Evolutionary conservation across 345 rosid species (phyloP).

Genomic region (Eucalyptus cloeziana): DNA sequence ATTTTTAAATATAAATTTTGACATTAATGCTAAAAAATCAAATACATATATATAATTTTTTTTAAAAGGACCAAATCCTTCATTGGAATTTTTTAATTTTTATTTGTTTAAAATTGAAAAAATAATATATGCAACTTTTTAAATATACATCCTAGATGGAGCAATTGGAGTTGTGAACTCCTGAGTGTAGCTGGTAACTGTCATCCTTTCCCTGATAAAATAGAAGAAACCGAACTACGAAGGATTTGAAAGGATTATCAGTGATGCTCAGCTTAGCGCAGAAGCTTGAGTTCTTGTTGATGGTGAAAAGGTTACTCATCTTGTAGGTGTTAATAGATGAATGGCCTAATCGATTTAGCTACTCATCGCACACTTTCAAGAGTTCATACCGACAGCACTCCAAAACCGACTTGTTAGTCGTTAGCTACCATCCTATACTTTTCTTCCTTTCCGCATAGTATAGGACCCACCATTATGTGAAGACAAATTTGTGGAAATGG

Average conservation of each 20-base stretch:
- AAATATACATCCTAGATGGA: background rate
- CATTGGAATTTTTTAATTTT: no score
- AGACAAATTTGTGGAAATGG: background rate
- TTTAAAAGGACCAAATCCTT: no score
- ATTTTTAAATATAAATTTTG: no score
- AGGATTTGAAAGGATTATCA: background rate
- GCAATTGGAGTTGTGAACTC: background rate
- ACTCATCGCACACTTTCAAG: background rate
- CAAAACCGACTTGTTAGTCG: background rate
- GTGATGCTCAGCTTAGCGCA: background rate
- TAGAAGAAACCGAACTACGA: background rate
- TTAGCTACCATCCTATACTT: background rate
- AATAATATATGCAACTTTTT: no score
- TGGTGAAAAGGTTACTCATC: background rate
- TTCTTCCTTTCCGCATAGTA: background rate
- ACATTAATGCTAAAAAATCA: no score
- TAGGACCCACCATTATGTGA: background rate
- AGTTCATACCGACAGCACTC: background rate
- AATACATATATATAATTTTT: no score
- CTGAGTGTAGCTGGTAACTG: background rate
- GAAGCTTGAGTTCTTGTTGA: background rate
- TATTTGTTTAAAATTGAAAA: no score
- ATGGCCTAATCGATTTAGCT: background rate
- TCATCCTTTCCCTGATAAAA: background rate
- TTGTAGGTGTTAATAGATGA: background rate